Evolutionary conservation across 768 basidiomycete species (phyloP).

Genomic region (Russula sp.): DNA sequence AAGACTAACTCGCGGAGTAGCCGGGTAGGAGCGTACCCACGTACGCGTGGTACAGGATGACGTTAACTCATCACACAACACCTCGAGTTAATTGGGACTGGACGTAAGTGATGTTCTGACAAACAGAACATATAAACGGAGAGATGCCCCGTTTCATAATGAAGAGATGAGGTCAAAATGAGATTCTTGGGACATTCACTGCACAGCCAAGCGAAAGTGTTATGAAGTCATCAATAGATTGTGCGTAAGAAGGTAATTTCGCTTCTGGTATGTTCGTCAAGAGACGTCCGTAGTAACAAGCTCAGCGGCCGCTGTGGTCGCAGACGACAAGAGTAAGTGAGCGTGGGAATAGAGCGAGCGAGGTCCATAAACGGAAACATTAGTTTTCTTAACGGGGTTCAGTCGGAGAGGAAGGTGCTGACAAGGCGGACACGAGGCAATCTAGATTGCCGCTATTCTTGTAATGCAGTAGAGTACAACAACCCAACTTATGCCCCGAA

Average conservation of each 20-base stretch:
- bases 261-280: neutral
- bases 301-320: neutral
- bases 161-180: neutral
- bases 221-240: neutral
- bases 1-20: slow-evolving; percentile 11
- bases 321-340: neutral
- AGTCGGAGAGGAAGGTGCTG: neutral
- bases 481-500: too few species aligned
- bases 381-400: slow-evolving; percentile 5
- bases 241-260: neutral
- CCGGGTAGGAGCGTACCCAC: neutral
- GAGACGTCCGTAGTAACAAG: neutral
- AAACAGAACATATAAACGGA: neutral
- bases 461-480: neutral
- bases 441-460: neutral
- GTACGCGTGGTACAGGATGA: neutral
- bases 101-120: slow-evolving; percentile 7
- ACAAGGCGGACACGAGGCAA: slow-evolving; percentile 1
- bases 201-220: neutral
- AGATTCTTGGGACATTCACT: neutral
- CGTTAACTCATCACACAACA: slow-evolving; percentile 2
- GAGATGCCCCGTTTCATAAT: slow-evolving; percentile 2
- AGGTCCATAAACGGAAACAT: slow-evolving; percentile 14
- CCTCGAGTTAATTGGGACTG: neutral
- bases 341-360: slow-evolving; percentile 5